These are phyloP conservation scores for Ceratocystis variospora DNA, from an alignment of 2,329 filamentous ascomycete species.

Conservation along the genomic window DNA sequence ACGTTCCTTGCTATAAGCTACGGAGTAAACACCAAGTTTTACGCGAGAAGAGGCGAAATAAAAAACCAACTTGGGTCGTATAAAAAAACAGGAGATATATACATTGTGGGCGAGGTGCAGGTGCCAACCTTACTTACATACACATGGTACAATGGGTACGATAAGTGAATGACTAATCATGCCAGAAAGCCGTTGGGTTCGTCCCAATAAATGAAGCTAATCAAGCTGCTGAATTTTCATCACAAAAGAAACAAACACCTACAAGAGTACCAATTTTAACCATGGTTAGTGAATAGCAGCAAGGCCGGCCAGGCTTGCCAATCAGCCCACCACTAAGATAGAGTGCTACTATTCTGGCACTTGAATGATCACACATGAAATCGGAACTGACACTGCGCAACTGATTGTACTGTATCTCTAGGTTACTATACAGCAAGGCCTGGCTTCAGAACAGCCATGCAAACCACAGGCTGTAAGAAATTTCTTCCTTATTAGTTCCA, in stretches of 20 bases:
- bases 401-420: background rate
- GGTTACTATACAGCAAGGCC: conserved; percentile 16
- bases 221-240: background rate
- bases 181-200: too few species aligned
- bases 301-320: too few species aligned
- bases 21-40: too few species aligned
- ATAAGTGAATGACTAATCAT: background rate
- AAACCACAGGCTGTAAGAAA: conserved; percentile 63
- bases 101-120: background rate
- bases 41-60: too few species aligned
- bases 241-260: background rate
- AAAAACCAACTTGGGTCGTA: background rate
- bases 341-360: background rate
- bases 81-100: background rate
- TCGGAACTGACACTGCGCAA: background rate
- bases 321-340: too few species aligned
- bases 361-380: background rate
- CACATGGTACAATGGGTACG: background rate
- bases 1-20: too few species aligned
- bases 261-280: background rate
- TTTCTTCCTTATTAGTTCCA: background rate
- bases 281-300: background rate
- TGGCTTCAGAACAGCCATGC: conserved; percentile 56
- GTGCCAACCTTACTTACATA: background rate
- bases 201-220: too few species aligned